These are phyloP conservation scores for Sabuloglossum arenarium DNA, from an alignment of 495 filamentous ascomycete genomes.

Conservation along the genomic window DNA sequence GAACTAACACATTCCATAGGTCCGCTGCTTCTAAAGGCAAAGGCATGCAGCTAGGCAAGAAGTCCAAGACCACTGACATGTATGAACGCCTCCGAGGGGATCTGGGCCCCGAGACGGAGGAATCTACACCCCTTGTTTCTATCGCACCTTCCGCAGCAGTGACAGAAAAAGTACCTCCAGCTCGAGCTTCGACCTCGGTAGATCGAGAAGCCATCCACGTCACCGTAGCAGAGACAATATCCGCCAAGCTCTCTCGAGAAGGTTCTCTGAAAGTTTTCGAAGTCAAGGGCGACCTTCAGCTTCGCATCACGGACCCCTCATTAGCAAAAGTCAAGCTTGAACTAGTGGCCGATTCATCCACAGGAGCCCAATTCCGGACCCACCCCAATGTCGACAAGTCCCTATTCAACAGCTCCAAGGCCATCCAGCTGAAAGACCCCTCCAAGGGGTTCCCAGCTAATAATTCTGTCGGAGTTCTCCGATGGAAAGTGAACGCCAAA, in stretches of 20 bases:
- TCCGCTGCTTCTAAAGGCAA: slow-evolving; percentile 63
- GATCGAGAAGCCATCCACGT: slow-evolving; percentile 71
- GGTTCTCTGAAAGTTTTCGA: slow-evolving; percentile 64
- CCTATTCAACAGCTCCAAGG: slow-evolving; percentile 53
- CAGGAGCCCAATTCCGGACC: slow-evolving; percentile 71
- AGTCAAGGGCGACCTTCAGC: slow-evolving; percentile 74
- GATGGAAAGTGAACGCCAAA: slow-evolving; percentile 61
- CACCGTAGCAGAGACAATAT: slow-evolving; percentile 70
- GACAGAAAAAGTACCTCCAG: slow-evolving; percentile 32
- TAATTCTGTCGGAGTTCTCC: slow-evolving; percentile 68
- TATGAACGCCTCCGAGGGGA: slow-evolving; percentile 89
- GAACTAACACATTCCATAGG: slow-evolving; percentile 17
- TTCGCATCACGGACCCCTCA: slow-evolving; percentile 69
- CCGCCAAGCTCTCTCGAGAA: slow-evolving; percentile 69
- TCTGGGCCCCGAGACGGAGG: slow-evolving; percentile 56
- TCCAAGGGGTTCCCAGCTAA: slow-evolving; percentile 79
- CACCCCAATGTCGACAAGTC: slow-evolving; percentile 88
- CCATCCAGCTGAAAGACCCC: slow-evolving; percentile 67
- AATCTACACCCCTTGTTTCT: slow-evolving; percentile 57
- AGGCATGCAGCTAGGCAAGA: slow-evolving; percentile 97
- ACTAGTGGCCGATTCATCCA: slow-evolving; percentile 47
- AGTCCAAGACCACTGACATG: slow-evolving; percentile 89
- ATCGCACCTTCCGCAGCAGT: slow-evolving; percentile 33
- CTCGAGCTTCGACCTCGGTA: slow-evolving; percentile 38
- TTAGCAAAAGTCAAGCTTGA: slow-evolving; percentile 77